These are phyloP conservation scores for Cubamyces lactineus DNA, from an alignment of 768 basidiomycete genomes.

Conservation along the genomic window DNA sequence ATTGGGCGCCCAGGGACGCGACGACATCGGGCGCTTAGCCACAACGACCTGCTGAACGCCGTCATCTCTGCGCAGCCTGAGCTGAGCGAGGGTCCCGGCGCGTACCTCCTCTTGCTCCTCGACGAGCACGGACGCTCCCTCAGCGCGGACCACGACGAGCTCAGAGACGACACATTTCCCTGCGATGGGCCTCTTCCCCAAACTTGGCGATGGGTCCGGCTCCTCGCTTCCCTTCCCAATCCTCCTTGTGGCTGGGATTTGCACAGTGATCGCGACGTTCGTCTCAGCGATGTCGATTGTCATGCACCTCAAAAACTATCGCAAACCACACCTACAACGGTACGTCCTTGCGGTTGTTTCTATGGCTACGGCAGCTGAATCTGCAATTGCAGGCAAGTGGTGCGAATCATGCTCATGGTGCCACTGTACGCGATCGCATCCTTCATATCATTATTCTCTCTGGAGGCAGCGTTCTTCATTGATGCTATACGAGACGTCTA, in stretches of 20 bases:
- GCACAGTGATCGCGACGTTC: conserved; percentile 68
- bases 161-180: background rate
- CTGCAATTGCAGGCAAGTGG: conserved; percentile 67
- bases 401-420: conserved; percentile 97
- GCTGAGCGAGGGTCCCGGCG: too few relatives aligned
- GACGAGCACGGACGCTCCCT: conserved; percentile 1
- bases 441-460: conserved; percentile 89
- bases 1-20: too few relatives aligned
- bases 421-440: conserved; percentile 92
- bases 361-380: background rate
- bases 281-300: conserved; percentile 77
- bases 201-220: conserved; percentile 50
- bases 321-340: conserved; percentile 82
- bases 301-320: conserved; percentile 84
- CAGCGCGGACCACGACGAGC: background rate
- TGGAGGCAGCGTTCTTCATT: conserved; percentile 95
- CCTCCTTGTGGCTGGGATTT: conserved; percentile 63
- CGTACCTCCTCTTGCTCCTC: conserved; percentile 2
- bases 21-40: background rate
- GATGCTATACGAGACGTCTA: conserved; percentile 95
- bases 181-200: background rate
- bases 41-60: too few relatives aligned
- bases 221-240: conserved; percentile 52
- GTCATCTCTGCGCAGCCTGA: too few relatives aligned
- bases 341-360: conserved; percentile 34